Percentiles rank a stretch among this genome's conserved stretches.
These are phyloP conservation scores for Westerdykella ornata DNA, from an alignment of 2,329 filamentous ascomycete genomes.

Conservation along the genomic window DNA sequence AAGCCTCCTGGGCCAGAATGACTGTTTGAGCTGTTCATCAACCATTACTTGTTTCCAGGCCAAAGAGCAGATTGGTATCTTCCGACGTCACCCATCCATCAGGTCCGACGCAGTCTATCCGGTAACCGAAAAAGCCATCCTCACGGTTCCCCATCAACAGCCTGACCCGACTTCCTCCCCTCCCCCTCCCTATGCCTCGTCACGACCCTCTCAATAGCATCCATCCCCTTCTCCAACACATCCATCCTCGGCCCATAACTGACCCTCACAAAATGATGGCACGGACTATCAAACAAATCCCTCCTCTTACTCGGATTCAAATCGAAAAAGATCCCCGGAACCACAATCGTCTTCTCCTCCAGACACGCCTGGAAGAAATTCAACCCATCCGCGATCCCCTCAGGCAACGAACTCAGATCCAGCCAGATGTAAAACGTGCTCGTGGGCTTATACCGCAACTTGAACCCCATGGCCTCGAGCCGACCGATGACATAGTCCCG, in stretches of 20 bases:
- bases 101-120: no score
- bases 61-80: background rate
- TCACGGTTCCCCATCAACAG: background rate
- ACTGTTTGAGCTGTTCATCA: no score
- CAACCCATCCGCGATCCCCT: slow-evolving; percentile 81
- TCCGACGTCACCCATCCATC: background rate
- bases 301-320: slow-evolving; percentile 82
- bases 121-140: background rate
- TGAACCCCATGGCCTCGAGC: slow-evolving; percentile 79
- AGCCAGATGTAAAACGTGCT: slow-evolving; percentile 92
- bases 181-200: slow-evolving; percentile 40
- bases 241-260: slow-evolving; percentile 40
- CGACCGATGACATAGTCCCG: slow-evolving; percentile 82
- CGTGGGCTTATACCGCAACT: slow-evolving; percentile 71
- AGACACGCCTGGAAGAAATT: slow-evolving; percentile 96
- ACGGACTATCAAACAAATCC: slow-evolving; percentile 89
- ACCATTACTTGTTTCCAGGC: no score
- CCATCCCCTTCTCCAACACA: slow-evolving; percentile 35
- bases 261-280: slow-evolving; percentile 54
- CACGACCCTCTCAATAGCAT: slow-evolving; percentile 37
- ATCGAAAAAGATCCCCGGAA: slow-evolving; percentile 97
- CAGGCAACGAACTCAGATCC: slow-evolving; percentile 59
- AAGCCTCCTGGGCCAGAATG: background rate
- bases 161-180: slow-evolving; percentile 12
- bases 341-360: slow-evolving; percentile 90